phyloP scores from a whole-genome alignment of 1,284 basidiomycete species.

The Microbotryum scabiosae region DNA sequence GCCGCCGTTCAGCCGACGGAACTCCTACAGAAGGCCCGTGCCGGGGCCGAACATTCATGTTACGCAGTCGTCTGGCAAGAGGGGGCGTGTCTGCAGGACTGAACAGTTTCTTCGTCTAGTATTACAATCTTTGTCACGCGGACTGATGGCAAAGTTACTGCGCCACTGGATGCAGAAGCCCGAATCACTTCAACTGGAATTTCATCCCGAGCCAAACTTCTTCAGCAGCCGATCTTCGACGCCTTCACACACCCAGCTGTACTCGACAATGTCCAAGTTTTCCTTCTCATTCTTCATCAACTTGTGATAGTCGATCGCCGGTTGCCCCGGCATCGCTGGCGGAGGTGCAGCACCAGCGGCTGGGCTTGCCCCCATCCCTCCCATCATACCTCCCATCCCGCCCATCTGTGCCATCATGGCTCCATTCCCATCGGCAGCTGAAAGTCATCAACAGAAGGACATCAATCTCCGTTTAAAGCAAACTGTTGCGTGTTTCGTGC shows the following conservation, averaged over 20 bases:
- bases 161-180: too few species aligned
- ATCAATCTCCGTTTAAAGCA: neutral
- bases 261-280: constrained; percentile 66
- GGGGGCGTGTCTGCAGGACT: too few species aligned
- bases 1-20: too few species aligned
- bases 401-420: constrained; percentile 22
- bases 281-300: constrained; percentile 86
- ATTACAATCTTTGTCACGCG: too few species aligned
- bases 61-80: too few species aligned
- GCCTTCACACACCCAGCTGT: constrained; percentile 25
- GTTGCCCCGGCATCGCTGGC: constrained; percentile 33
- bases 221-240: constrained; percentile 28
- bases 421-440: constrained; percentile 62
- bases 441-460: constrained; percentile 9
- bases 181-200: too few species aligned
- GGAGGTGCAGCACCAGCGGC: neutral
- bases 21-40: too few species aligned
- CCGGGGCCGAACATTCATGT: too few species aligned
- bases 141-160: too few species aligned
- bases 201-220: constrained; percentile 4
- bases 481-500: neutral
- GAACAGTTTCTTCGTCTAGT: too few species aligned
- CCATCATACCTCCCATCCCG: constrained; percentile 8
- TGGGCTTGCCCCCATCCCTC: neutral
- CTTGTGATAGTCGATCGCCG: constrained; percentile 72